These are phyloP conservation scores for Oemleria cerasiformis DNA, from an alignment of 306 rosid species.

Conservation along the genomic window DNA sequence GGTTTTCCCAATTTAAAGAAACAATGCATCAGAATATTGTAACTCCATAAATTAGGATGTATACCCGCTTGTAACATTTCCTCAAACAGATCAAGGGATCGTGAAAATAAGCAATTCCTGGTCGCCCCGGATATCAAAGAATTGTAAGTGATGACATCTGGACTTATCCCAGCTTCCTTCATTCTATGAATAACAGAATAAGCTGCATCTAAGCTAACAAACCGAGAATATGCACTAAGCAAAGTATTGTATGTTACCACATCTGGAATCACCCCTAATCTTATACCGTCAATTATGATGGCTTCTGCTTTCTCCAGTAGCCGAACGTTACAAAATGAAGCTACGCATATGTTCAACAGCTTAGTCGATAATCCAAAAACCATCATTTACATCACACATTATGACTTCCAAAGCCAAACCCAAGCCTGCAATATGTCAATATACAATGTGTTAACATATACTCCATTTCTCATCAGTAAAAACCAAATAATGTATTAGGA, in stretches of 20 bases:
- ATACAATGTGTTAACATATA: neutral
- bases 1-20: conserved; percentile 69
- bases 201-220: conserved; percentile 49
- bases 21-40: conserved; percentile 68
- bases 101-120: conserved; percentile 31
- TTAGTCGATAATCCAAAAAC: conserved; percentile 51
- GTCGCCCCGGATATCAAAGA: conserved; percentile 58
- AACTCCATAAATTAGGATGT: conserved; percentile 66
- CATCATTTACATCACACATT: conserved; percentile 42
- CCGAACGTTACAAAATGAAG: conserved; percentile 51
- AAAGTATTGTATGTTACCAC: conserved; percentile 72
- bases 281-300: conserved; percentile 51
- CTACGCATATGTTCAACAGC: conserved; percentile 60
- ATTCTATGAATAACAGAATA: conserved; percentile 54
- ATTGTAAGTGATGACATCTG: conserved; percentile 69
- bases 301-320: conserved; percentile 54
- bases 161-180: conserved; percentile 65
- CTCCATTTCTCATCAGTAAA: neutral
- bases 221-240: conserved; percentile 59
- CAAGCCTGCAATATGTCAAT: neutral
- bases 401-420: conserved; percentile 17
- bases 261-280: conserved; percentile 65
- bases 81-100: conserved; percentile 53
- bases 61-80: conserved; percentile 61
- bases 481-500: neutral